Conservation (phyloP, 2,329 filamentous ascomycete genomes). For the Neurospora crassa region DNA sequence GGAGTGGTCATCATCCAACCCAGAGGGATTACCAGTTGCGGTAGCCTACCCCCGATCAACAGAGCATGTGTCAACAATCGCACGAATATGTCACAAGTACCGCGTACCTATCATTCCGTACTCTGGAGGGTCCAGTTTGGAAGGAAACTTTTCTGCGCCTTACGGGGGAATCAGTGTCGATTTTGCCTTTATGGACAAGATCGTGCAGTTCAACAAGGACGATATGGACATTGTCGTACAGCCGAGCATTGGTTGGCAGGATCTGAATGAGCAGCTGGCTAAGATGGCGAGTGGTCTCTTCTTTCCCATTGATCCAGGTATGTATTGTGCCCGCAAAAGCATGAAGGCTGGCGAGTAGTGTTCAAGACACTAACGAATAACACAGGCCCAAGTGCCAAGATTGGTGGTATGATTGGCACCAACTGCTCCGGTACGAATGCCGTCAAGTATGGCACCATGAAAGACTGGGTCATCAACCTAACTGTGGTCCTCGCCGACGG, state of each 20-base stretch:
- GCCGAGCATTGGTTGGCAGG: slow-evolving; percentile 86
- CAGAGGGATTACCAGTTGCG: slow-evolving; percentile 50
- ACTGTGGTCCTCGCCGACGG: slow-evolving; percentile 75
- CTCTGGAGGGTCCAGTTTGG: slow-evolving; percentile 76
- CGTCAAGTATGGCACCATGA: slow-evolving; percentile 77
- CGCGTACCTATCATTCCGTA: slow-evolving; percentile 79
- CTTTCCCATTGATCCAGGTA: slow-evolving; percentile 80
- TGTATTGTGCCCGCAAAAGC: slow-evolving; percentile 12
- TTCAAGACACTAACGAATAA: slow-evolving; percentile 3
- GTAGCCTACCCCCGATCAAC: slow-evolving; percentile 55
- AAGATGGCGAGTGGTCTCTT: slow-evolving; percentile 70
- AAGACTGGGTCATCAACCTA: slow-evolving; percentile 77
- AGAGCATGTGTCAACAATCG: slow-evolving; percentile 49
- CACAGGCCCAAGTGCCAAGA: slow-evolving; percentile 55
- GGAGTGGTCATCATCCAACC: slow-evolving; percentile 55
- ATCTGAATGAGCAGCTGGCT: slow-evolving; percentile 62
- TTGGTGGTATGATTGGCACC: slow-evolving; percentile 76
- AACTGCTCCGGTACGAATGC: slow-evolving; percentile 73
- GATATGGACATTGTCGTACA: slow-evolving; percentile 94
- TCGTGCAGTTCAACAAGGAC: slow-evolving; percentile 68
- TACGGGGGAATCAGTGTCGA: slow-evolving; percentile 84
- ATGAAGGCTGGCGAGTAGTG: not conserved
- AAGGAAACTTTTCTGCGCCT: slow-evolving; percentile 83
- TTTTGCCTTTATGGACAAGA: slow-evolving; percentile 78
- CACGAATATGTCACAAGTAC: slow-evolving; percentile 65